Evolutionary conservation across 2,329 filamentous ascomycete species (phyloP).

Genomic region (Dactylonectria estremocensis): DNA sequence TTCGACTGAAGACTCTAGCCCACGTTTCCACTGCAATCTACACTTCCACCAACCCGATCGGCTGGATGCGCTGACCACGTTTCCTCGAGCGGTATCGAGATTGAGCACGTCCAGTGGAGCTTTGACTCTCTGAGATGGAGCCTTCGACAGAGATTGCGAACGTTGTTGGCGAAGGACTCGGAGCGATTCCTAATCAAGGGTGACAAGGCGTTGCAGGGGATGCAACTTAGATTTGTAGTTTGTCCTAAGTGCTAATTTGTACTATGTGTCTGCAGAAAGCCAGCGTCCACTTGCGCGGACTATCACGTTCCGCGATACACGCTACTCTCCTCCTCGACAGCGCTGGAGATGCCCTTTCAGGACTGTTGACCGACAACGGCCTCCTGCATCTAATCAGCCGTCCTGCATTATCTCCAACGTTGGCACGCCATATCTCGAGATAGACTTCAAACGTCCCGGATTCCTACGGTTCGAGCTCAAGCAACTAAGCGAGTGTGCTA

Average conservation of each 20-base stretch:
- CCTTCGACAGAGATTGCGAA: background rate
- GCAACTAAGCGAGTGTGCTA: constrained; percentile 1
- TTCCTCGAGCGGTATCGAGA: background rate
- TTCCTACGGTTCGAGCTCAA: constrained; percentile 19
- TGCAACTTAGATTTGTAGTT: background rate
- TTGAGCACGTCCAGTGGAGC: background rate
- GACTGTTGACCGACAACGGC: background rate
- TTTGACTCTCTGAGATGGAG: background rate
- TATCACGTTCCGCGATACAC: background rate
- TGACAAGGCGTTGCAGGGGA: background rate
- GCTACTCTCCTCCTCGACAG: background rate
- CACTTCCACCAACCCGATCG: constrained; percentile 6
- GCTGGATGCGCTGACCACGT: background rate
- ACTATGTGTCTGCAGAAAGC: background rate
- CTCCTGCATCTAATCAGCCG: background rate
- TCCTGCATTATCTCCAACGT: constrained; percentile 6
- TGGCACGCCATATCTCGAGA: constrained; percentile 8
- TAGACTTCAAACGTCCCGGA: constrained; percentile 21
- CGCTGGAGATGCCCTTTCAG: background rate
- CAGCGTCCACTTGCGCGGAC: background rate
- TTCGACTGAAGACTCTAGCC: background rate
- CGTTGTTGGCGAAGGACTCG: background rate
- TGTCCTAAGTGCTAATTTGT: background rate
- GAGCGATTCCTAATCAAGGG: background rate
- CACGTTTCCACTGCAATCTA: background rate